Evolutionary conservation across 2,329 filamentous ascomycete species (phyloP), one percentile per base, ranked within the genome.

Genomic region (Penicillium brevicompactum): DNA sequence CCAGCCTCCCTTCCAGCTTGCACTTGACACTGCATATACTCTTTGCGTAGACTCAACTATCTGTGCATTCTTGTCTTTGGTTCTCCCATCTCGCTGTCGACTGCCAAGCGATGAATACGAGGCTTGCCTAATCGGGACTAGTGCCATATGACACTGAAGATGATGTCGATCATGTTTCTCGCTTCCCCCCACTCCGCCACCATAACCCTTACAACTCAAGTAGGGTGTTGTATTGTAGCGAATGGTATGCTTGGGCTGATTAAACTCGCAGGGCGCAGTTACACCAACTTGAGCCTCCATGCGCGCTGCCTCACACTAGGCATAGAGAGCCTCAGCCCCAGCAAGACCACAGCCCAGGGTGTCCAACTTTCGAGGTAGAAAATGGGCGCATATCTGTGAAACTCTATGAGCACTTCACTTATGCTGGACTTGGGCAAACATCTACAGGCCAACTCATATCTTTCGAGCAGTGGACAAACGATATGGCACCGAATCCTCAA

Each of bases 91-190:
- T 9, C 31, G 31, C 10, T 11, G 31, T 14, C 31, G 13, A 34
- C 7, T 32, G 42, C n/a, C 34, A 46, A 47, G 43, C 50, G 27
- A 51, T 40, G 58, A 60, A 66, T 63, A 63, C 64, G 64, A 67
- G 57, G 24, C 27, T 51, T 64, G 45, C 64, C 57, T 11, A 34
- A 48, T 57, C 45, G 9, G 58, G 64, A 42, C 44, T 66, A 65
- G 65, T 40, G 56, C 34, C 32, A 31, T 34, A 13, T 37, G 41
- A 53, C 49, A 49, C 13, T n/a, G 10, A 42, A 41, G 22, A 31
- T 30, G 45, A 44, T 34, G 50, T 52, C 46, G 40, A 34, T 44
- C 49, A 32, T 46, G 40, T 40, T 40, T 34, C 46, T 18, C 18
- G 31, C 22, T n/a, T 22, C 32, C 31, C 24, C 21, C 13, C 48